phyloP scores from a whole-genome alignment of 2,329 filamentous ascomycete species.

The Colletotrichum noveboracense region DNA sequence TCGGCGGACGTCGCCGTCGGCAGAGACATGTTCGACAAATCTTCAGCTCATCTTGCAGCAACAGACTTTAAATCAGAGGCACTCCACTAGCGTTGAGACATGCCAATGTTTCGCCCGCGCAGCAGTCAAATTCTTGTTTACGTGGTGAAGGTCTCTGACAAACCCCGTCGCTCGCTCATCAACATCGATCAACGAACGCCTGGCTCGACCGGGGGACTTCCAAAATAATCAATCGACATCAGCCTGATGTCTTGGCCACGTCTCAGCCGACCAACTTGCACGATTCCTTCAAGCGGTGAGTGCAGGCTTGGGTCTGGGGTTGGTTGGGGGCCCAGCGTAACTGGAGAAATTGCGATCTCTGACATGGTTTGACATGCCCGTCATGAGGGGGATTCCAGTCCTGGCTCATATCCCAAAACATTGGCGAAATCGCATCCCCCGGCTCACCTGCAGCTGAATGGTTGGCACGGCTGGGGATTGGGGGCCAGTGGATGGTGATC shows the following conservation, averaged over 20 bases:
- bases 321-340: background rate
- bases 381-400: background rate
- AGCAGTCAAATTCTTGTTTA: background rate
- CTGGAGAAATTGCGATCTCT: constrained; percentile 4
- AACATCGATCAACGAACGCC: background rate
- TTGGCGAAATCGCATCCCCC: background rate
- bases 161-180: background rate
- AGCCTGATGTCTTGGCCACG: background rate
- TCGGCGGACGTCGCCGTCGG: background rate
- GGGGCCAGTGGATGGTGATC: background rate
- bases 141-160: background rate
- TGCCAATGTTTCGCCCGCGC: constrained; percentile 16
- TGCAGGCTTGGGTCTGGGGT: background rate
- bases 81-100: constrained; percentile 8
- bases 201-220: background rate
- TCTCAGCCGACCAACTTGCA: background rate
- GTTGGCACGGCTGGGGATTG: background rate
- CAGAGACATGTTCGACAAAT: background rate
- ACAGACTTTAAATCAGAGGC: background rate
- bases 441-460: background rate
- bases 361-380: background rate
- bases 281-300: background rate
- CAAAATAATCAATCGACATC: background rate
- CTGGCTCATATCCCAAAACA: background rate
- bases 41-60: background rate